Percentiles rank a stretch among this genome's conserved stretches.
Evolutionary conservation across 768 basidiomycete genomes (phyloP).

Genomic region (Amanita jacksonii): DNA sequence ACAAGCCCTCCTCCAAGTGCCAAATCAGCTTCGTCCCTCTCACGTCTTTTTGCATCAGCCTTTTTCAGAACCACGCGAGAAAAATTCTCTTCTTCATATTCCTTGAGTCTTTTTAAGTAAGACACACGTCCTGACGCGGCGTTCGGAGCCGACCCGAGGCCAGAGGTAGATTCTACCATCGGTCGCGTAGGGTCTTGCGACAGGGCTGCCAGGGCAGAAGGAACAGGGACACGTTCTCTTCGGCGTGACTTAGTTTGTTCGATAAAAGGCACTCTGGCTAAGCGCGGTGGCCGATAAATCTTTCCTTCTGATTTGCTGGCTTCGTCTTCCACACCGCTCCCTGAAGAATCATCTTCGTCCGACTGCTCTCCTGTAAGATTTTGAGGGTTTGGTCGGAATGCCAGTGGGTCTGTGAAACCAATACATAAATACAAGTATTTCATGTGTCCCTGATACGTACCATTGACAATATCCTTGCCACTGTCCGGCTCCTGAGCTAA

Average conservation of each 20-base stretch:
- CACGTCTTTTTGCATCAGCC: slow-evolving; percentile 63
- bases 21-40: slow-evolving; percentile 77
- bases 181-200: slow-evolving; percentile 64
- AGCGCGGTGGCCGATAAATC: slow-evolving; percentile 77
- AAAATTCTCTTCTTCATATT: slow-evolving; percentile 95
- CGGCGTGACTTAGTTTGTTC: slow-evolving; percentile 36
- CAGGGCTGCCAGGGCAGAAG: slow-evolving; percentile 55
- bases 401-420: slow-evolving; percentile 62
- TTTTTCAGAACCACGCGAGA: slow-evolving; percentile 87
- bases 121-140: slow-evolving; percentile 59
- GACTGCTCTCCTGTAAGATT: slow-evolving; percentile 46
- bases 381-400: slow-evolving; percentile 85
- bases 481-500: slow-evolving; percentile 34
- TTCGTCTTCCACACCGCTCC: slow-evolving; percentile 11
- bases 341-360: slow-evolving; percentile 22
- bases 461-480: slow-evolving; percentile 39
- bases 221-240: slow-evolving; percentile 45
- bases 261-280: slow-evolving; percentile 84
- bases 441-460: too few species aligned
- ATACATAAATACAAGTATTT: background rate
- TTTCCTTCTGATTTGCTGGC: slow-evolving; percentile 25
- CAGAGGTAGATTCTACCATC: slow-evolving; percentile 61
- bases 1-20: slow-evolving; percentile 68
- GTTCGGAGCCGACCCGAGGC: slow-evolving; percentile 54
- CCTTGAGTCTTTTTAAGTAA: slow-evolving; percentile 69